Evolutionary conservation across 2,329 filamentous ascomycete species (phyloP).

Genomic region (Lanzia echinophila): DNA sequence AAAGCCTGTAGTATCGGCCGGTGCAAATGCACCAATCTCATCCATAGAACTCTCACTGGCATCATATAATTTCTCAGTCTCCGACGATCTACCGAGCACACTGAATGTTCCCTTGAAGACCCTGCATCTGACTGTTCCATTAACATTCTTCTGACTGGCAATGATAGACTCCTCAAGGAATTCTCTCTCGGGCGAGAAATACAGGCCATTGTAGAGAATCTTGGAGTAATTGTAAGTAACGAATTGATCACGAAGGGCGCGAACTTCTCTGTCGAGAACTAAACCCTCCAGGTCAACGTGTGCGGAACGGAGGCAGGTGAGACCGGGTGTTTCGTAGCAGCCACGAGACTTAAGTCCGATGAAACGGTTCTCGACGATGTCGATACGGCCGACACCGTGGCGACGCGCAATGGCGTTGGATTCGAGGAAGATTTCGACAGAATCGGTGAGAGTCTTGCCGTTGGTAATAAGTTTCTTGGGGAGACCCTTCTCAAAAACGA

Average conservation of each 20-base stretch:
- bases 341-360: conserved; percentile 75
- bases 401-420: conserved; percentile 65
- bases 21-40: conserved; percentile 60
- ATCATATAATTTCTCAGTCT: conserved; percentile 65
- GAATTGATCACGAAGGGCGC: conserved; percentile 64
- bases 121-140: conserved; percentile 54
- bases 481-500: conserved; percentile 69
- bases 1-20: conserved; percentile 58
- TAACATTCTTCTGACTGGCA: conserved; percentile 51
- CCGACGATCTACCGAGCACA: conserved; percentile 38
- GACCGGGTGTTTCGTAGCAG: conserved; percentile 58
- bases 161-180: conserved; percentile 61
- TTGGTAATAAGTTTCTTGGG: conserved; percentile 57
- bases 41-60: conserved; percentile 64
- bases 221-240: conserved; percentile 58
- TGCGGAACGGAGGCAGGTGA: conserved; percentile 29
- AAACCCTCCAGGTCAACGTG: conserved; percentile 57
- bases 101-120: too few species aligned
- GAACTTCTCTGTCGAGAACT: conserved; percentile 61
- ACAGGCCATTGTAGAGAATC: conserved; percentile 52
- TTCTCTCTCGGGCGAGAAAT: conserved; percentile 64
- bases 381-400: conserved; percentile 72
- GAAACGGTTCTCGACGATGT: conserved; percentile 78
- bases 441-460: conserved; percentile 57
- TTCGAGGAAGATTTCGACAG: conserved; percentile 64